These are phyloP conservation scores for Leonotis leonurus DNA, from an alignment of 257 asterid species.

Conservation along the genomic window DNA sequence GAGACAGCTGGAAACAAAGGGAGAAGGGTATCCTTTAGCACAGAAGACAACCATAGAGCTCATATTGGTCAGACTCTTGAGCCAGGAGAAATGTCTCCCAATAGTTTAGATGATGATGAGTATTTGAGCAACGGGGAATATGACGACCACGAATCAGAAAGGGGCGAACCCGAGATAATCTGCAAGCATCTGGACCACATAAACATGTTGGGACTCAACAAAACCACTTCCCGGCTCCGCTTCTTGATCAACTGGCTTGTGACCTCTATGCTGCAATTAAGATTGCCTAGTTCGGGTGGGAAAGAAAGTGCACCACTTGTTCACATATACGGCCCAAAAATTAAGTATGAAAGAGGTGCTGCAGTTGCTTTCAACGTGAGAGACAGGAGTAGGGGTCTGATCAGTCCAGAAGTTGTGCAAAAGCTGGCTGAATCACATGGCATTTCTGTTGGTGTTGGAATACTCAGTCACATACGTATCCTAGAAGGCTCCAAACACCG, in stretches of 20 bases:
- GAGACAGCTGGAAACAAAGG: slow-evolving; percentile 63
- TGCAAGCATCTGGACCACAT: slow-evolving; percentile 84
- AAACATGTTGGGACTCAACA: slow-evolving; percentile 81
- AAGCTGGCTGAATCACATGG: slow-evolving; percentile 73
- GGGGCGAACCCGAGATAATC: slow-evolving; percentile 73
- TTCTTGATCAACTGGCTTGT: slow-evolving; percentile 88
- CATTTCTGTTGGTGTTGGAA: slow-evolving; percentile 79
- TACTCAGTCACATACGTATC: slow-evolving; percentile 75
- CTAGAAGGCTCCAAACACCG: slow-evolving; percentile 59
- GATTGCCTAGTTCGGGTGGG: slow-evolving; percentile 47
- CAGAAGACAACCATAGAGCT: slow-evolving; percentile 47
- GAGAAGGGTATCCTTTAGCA: slow-evolving; percentile 74
- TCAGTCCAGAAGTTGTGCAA: slow-evolving; percentile 77
- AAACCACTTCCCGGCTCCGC: slow-evolving; percentile 75
- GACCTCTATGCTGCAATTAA: slow-evolving; percentile 76
- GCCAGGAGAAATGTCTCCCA: slow-evolving; percentile 47
- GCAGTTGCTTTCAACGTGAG: slow-evolving; percentile 85
- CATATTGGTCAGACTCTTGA: slow-evolving; percentile 42
- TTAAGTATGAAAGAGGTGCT: slow-evolving; percentile 91
- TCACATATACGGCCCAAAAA: slow-evolving; percentile 91
- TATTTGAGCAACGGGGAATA: slow-evolving; percentile 57
- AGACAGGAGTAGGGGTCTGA: slow-evolving; percentile 64
- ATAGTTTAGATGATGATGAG: slow-evolving; percentile 66
- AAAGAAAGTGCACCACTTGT: slow-evolving; percentile 52
- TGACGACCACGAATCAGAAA: slow-evolving; percentile 57